Evolutionary conservation across 352 stramenopile species (phyloP), one percentile per base, ranked within the genome.

Genomic region (Pythium pectinolyticum): DNA sequence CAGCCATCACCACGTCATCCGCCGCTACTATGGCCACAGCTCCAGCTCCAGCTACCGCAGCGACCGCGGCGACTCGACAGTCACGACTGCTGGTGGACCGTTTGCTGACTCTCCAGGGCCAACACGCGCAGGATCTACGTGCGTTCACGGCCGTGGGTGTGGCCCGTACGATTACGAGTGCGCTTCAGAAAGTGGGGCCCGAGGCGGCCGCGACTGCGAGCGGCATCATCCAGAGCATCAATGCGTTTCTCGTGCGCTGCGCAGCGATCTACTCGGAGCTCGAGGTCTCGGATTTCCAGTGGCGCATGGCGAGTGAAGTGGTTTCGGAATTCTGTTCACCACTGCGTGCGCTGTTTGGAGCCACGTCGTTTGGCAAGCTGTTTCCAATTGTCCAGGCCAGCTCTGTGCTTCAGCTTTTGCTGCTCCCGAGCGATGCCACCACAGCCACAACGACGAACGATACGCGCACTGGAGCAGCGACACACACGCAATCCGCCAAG

Each of bases 221-320:
- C 8, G 53, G 58, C 1, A 63, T 90, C 11, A 57, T 92, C 0
- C 74, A 61, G 24, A 74, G 62, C 14, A 67, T 90, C 43, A 87
- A 90, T 58, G 61, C 59, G 17, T 92, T 92, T 50, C 63, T 92
- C 9, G 74, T 78, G 22, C 76, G 78, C 12, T 92, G 84, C 66
- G 83, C 77, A 43, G 70, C 77, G 14, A 81, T 90, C 11, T 92
- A 92, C 57, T 75, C 80, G 2, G 78, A 89, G 57, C 63, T 92
- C 22, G 81, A 92, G 63, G 78, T 89, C 6, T 87, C 80, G 3
- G 86, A 92, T 55, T 90, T 89, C 66, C 84, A 92, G 51, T 92
- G 84, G 84, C 68, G 78, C 32, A 67, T 92, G 24, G 84, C 84
- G 5, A 90, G 80, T 48, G 84, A 92, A 48, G 70, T 90, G 22